Base-by-base conservation (phyloP, 2,329 filamentous ascomycete species). In the Verticillium zaregamsianum region DNA sequence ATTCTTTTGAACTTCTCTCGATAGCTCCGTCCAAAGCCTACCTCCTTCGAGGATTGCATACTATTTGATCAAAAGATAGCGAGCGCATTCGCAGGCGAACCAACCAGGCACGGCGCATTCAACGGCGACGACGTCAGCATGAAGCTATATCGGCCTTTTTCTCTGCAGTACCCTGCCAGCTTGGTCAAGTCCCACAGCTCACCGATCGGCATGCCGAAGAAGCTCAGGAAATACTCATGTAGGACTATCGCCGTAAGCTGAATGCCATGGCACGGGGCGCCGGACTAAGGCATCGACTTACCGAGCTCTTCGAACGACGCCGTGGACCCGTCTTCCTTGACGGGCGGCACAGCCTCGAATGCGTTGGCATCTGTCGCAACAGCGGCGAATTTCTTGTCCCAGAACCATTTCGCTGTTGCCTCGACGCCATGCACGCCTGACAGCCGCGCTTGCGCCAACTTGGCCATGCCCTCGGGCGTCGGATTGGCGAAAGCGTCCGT, bases 341-440 rank as follows among this genome's bases (percentile, higher is more conserved):
- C 59, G 0, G 84, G 82, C 2, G 87, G 86, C 73, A 85, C 84
- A 0, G 82, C 80, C 74, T 92, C 89, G 64, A 91, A 90, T 0
- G 82, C 78, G 23, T 82, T 84, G 14, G 81, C 76, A 69, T 92
- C 89, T 0, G 86, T 86, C 0, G 82, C 86, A 1, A 89, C 87
- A 0, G 84, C 86, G 0, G 88, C 79, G 66, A 92, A 91, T 59
- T 88, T 86, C 66, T 82, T 84, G 68, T 91, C 86, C 76, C 90
- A 89, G 62, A 91, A 65, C 88, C 88, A 92, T 59, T 84, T 81
- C 8, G 85, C 76, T 4, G 87, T 81, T 55, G 81, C 81, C 57
- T 84, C 74, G 2, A 68, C 69, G 0, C 79, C 81, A 45, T 86
- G 75, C 54, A 82, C 68, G 8, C 82, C 73, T 28, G 76, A 67